Base-by-base conservation (phyloP, 2,329 filamentous ascomycete genomes). In the Colletotrichum sp. region DNA sequence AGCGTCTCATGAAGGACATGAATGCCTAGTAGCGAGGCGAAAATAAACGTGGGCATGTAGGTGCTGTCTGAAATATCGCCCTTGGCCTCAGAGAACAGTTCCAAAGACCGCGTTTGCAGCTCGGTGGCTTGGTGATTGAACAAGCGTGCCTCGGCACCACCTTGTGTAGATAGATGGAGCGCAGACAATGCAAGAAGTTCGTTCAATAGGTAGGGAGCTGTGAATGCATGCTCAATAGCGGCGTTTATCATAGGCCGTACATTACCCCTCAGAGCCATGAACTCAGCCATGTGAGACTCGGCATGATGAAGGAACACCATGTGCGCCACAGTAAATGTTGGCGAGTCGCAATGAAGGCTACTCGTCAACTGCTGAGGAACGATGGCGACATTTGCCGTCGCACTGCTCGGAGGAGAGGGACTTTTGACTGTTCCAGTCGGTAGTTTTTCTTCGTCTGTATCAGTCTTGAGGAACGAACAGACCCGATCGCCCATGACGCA, bases 1-100 rank as follows among this genome's bases (percentile, higher is more conserved):
- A 87, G 82, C 1, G 83, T 83, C 9, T 86, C 82, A 60, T 81
- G 82, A 34, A 88, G 84, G 28, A 83, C 81, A 68, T 86, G 84
- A 3, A 85, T 79, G 68, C 83, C 83, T 5, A 85, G 77, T 3
- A 81, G 67, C 1, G 79, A 77, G 5, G 83, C 81, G 69, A 84
- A 85, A 5, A 82, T 78, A 44, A 83, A 84, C 34, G 80, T 80
- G 4, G 82, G 79, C 21, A 83, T 78, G 21, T 79, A 82, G 60
- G 83, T 83, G 1, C 74, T 68, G 1, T 73, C 32, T 2, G 77
- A 77, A 6, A 70, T 62, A 9, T 78, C 66, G 5, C 49, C 21
- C 12, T 74, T 65, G 15, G 80, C 76, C 10, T 80, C 76, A 66
- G 82, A 81, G 71, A 83, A 84, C 5, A 80, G 44, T 8, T 78